Evolutionary conservation across 2,329 filamentous ascomycete species (phyloP).

Genomic region (Seiridium unicorne): DNA sequence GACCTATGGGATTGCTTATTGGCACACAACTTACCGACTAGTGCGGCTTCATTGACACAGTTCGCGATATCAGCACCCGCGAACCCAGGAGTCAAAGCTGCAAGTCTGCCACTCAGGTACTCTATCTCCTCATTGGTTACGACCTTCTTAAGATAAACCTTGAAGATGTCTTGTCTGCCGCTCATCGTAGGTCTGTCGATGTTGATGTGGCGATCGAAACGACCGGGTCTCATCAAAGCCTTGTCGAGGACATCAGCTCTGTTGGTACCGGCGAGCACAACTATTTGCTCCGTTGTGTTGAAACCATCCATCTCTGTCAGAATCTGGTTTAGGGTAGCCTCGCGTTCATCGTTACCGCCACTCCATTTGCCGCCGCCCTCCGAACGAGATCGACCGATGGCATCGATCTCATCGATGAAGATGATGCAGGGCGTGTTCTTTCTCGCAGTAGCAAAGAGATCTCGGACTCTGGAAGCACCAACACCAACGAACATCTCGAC

Average conservation of each 20-base stretch:
- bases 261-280: constrained; percentile 96
- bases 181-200: constrained; percentile 97
- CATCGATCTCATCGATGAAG: constrained; percentile 99
- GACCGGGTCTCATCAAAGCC: constrained; percentile 92
- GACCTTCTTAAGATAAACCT: constrained; percentile 91
- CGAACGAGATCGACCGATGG: constrained; percentile 85
- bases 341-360: constrained; percentile 94
- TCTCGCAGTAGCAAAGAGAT: constrained; percentile 89
- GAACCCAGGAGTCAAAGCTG: constrained; percentile 92
- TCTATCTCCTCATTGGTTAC: constrained; percentile 89
- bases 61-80: constrained; percentile 98
- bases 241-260: constrained; percentile 92
- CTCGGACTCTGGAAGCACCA: constrained; percentile 89
- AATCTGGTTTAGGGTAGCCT: constrained; percentile 96
- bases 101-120: constrained; percentile 81
- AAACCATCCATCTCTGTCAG: constrained; percentile 99
- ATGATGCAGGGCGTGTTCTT: constrained; percentile 98
- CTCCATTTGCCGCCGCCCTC: constrained; percentile 76
- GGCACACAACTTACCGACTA: constrained; percentile 70
- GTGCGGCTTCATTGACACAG: constrained; percentile 93
- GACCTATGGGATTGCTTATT: not conserved
- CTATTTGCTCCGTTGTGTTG: constrained; percentile 94
- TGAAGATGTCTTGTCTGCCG: constrained; percentile 93
- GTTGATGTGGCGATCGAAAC: constrained; percentile 93
- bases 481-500: constrained; percentile 99